Conservation (phyloP, 345 rosid species). For the Lenwebbia sp. region DNA sequence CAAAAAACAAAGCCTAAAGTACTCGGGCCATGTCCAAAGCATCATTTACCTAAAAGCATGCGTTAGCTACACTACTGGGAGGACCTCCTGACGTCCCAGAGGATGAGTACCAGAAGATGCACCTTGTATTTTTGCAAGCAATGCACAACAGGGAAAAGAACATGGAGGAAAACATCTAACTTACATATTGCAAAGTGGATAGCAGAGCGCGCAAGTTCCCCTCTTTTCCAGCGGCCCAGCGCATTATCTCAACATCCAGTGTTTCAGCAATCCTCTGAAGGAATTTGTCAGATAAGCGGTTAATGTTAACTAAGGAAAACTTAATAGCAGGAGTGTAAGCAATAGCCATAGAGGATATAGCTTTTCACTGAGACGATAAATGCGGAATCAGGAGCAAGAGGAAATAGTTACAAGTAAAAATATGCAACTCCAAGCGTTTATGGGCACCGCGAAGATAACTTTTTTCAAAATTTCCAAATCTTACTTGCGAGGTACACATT, state of each 20-base stretch:
- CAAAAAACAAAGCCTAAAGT: background rate
- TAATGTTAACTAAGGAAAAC: background rate
- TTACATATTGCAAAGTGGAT: conserved; percentile 37
- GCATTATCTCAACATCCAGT: conserved; percentile 34
- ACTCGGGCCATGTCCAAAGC: background rate
- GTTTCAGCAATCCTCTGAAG: conserved; percentile 41
- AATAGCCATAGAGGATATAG: background rate
- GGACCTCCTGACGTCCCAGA: background rate
- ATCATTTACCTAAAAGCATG: background rate
- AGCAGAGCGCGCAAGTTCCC: conserved; percentile 39
- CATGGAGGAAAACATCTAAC: background rate
- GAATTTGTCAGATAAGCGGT: background rate
- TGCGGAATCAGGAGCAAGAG: background rate
- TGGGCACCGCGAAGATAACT: background rate
- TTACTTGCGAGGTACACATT: background rate
- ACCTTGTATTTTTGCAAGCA: background rate
- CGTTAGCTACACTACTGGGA: background rate
- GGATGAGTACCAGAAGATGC: background rate
- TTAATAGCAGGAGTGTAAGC: background rate
- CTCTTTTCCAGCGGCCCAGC: conserved; percentile 45
- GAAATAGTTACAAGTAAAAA: background rate
- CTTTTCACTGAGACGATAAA: background rate
- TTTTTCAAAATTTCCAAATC: background rate
- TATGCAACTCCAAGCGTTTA: background rate
- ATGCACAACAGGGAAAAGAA: background rate